Evolutionary conservation across 345 rosid genomes (phyloP).

Genomic region (Euphorbia peplus): DNA sequence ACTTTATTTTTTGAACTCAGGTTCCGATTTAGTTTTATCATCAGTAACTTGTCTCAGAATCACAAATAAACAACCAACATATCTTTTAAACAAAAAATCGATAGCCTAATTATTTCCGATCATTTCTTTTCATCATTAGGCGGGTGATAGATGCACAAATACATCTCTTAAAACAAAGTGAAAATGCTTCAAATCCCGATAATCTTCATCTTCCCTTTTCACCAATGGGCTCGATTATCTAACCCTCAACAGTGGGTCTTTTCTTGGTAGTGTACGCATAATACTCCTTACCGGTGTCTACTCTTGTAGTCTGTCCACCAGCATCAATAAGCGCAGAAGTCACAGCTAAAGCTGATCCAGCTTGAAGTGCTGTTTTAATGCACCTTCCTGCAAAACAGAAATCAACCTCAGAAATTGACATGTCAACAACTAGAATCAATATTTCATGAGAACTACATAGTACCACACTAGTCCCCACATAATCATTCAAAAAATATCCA

Average conservation of each 20-base stretch:
- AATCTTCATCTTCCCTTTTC: constrained; percentile 8
- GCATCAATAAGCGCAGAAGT: constrained; percentile 81
- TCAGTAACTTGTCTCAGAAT: constrained; percentile 7
- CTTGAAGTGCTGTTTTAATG: constrained; percentile 76
- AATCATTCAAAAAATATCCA: background rate
- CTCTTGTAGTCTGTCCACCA: constrained; percentile 91
- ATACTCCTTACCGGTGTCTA: constrained; percentile 85
- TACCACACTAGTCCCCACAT: background rate
- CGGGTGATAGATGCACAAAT: constrained; percentile 22
- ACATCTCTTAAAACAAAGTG: constrained; percentile 37
- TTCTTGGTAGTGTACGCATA: constrained; percentile 89
- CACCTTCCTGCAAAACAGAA: constrained; percentile 58
- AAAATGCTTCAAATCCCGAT: background rate
- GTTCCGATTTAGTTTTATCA: background rate
- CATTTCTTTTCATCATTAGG: constrained; percentile 6
- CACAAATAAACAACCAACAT: constrained; percentile 4
- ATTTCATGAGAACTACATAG: background rate
- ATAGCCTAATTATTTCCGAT: constrained; percentile 26
- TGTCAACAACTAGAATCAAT: background rate
- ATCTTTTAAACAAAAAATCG: constrained; percentile 13
- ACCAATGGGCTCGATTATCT: constrained; percentile 19
- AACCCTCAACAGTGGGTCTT: constrained; percentile 40
- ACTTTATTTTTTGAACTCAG: background rate
- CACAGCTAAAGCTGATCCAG: constrained; percentile 82
- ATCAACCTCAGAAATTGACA: background rate